These are phyloP conservation scores for Allium fistulosum DNA, from an alignment of 106 monocot species.

Conservation along the genomic window DNA sequence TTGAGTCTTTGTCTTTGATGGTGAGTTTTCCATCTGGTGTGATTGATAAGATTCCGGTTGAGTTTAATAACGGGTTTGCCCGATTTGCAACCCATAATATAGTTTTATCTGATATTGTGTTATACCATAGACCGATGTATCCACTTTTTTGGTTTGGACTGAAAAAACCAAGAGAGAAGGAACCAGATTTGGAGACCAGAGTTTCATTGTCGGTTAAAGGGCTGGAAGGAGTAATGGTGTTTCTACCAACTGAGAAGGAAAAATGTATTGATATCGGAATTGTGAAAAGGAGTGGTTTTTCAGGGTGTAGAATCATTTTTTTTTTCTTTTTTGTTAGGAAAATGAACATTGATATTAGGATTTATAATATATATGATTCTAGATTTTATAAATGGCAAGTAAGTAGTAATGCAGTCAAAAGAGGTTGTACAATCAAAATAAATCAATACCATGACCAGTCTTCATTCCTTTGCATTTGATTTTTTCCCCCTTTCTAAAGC, in stretches of 20 bases:
- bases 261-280: not conserved
- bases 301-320: not conserved
- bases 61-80: not conserved
- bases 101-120: not conserved
- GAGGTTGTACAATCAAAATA: too few relatives aligned
- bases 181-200: conserved; percentile 6
- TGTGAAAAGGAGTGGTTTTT: not conserved
- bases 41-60: not conserved
- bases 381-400: too few relatives aligned
- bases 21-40: not conserved
- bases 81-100: conserved; percentile 20
- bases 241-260: not conserved
- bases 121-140: conserved; percentile 11
- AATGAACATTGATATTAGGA: too few relatives aligned
- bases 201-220: conserved; percentile 3
- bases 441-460: too few relatives aligned
- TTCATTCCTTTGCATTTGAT: too few relatives aligned
- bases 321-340: not conserved
- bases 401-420: too few relatives aligned
- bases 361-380: too few relatives aligned
- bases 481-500: too few relatives aligned
- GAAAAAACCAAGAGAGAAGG: conserved; percentile 14
- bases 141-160: not conserved
- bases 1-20: not conserved
- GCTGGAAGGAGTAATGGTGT: conserved; percentile 6